Percentiles rank a stretch among this genome's conserved stretches.
Evolutionary conservation across 176 grass and related monocot species (phyloP).

Genomic region (Musa beccarii): DNA sequence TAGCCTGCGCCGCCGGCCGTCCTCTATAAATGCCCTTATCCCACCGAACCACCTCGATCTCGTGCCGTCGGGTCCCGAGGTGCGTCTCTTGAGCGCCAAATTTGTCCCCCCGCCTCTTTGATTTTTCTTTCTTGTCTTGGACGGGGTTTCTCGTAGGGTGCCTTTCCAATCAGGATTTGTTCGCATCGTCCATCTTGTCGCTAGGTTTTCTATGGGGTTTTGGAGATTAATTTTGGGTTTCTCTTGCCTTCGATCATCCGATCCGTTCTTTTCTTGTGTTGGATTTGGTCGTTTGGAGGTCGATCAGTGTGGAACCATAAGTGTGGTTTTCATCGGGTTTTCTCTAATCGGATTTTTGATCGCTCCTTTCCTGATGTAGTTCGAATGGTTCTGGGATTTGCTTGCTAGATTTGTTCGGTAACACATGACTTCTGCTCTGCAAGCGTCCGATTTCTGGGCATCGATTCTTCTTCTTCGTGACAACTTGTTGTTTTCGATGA

Average conservation of each 20-base stretch:
- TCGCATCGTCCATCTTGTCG: neutral
- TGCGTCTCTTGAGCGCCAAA: conserved; percentile 2
- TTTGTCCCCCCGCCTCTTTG: neutral
- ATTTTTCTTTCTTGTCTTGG: neutral
- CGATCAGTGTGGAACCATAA: neutral
- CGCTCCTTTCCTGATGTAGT: neutral
- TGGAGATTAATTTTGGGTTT: conserved; percentile 5
- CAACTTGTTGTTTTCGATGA: neutral
- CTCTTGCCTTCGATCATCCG: neutral
- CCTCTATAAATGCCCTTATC: neutral
- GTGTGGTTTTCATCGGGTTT: neutral
- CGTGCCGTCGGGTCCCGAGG: neutral
- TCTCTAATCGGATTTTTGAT: neutral
- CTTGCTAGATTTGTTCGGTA: neutral
- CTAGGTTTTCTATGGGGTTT: neutral
- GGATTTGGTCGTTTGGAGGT: conserved; percentile 1
- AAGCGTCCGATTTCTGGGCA: no score
- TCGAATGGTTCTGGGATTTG: neutral
- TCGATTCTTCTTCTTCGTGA: neutral
- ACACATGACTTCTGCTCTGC: neutral
- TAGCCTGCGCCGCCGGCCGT: conserved; percentile 5
- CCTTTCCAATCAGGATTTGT: conserved; percentile 3
- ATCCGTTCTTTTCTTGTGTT: neutral
- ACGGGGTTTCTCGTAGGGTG: neutral
- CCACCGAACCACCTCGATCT: neutral